Percentiles rank a stretch among this genome's conserved stretches.
phyloP scores from a whole-genome alignment of 2,329 filamentous ascomycete species.

The Aspergillus novoparasiticus region DNA sequence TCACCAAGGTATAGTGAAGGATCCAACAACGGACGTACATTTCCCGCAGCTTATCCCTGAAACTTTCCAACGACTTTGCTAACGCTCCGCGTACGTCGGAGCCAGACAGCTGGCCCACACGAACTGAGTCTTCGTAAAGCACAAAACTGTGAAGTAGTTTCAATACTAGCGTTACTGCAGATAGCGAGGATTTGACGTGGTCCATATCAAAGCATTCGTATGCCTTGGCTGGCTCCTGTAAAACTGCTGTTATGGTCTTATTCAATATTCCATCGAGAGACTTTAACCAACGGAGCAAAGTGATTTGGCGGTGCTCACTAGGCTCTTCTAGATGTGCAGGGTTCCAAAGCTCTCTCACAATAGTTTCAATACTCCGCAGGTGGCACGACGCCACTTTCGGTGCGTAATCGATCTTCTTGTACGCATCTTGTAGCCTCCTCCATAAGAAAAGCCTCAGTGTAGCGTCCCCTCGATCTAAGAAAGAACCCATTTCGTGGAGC shows the following conservation, averaged over 20 bases:
- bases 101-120: conserved; percentile 69
- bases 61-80: conserved; percentile 44
- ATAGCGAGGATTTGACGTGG: conserved; percentile 73
- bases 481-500: conserved; percentile 79
- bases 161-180: conserved; percentile 69
- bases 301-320: conserved; percentile 66
- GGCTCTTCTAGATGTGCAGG: conserved; percentile 58
- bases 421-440: conserved; percentile 88
- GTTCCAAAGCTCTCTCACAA: conserved; percentile 70
- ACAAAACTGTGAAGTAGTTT: conserved; percentile 78
- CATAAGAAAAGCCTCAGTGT: conserved; percentile 85
- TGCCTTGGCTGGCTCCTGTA: conserved; percentile 64
- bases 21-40: conserved; percentile 89
- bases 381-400: conserved; percentile 89
- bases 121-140: conserved; percentile 82
- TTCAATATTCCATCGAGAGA: conserved; percentile 76
- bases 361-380: conserved; percentile 80
- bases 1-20: conserved; percentile 78
- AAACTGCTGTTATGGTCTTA: conserved; percentile 68
- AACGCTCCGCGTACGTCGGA: conserved; percentile 58
- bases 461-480: conserved; percentile 77
- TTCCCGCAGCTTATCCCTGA: conserved; percentile 75
- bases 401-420: conserved; percentile 77
- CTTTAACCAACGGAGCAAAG: conserved; percentile 75
- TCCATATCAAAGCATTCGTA: conserved; percentile 84